Evolutionary conservation across 345 rosid species (phyloP).

Genomic region (Excoecaria agallocha): DNA sequence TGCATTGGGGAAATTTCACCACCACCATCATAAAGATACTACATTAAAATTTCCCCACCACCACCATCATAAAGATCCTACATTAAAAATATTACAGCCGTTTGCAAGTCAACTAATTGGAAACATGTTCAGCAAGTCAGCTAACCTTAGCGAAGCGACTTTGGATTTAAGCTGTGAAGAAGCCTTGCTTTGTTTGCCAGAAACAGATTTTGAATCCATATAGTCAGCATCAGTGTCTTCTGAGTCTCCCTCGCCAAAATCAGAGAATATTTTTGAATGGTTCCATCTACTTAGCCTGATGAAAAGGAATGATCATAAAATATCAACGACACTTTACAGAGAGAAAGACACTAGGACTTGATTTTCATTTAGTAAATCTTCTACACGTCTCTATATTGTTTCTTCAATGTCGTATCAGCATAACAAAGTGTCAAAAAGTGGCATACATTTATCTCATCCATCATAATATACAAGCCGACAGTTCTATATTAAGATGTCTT

Average conservation of each 20-base stretch:
- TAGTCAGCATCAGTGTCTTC: conserved; percentile 53
- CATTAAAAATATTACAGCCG: background rate
- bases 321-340: background rate
- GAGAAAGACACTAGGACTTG: background rate
- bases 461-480: background rate
- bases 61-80: no score
- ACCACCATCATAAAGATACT: background rate
- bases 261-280: conserved; percentile 91
- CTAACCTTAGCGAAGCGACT: conserved; percentile 51
- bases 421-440: background rate
- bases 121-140: background rate
- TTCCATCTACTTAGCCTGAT: conserved; percentile 88
- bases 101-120: background rate
- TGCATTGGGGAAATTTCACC: background rate
- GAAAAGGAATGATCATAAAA: background rate
- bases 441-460: background rate
- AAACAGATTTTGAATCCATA: conserved; percentile 42
- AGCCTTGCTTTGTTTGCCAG: conserved; percentile 45
- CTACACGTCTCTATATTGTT: background rate
- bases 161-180: conserved; percentile 47
- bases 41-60: no score
- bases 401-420: background rate
- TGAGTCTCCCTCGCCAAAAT: conserved; percentile 57
- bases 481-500: no score
- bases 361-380: background rate